Evolutionary conservation across 139 green algal genomes (phyloP).

Genomic region (Zygnema circumcarinatum): DNA sequence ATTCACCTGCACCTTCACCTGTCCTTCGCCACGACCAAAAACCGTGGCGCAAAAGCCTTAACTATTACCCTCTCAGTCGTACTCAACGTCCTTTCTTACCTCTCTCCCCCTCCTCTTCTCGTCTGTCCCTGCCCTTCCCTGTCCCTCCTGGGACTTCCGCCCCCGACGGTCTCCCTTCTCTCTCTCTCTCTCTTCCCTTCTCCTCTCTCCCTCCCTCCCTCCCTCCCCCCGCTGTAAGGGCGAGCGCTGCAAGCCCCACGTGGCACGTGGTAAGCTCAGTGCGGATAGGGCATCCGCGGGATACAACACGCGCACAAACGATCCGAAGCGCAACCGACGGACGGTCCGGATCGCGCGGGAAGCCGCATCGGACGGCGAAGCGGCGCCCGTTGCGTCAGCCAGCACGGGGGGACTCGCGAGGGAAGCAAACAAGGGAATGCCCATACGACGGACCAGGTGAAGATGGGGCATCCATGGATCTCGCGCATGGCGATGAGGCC

Average conservation of each 20-base stretch:
- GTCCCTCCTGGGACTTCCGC: background rate
- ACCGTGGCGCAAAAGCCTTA: background rate
- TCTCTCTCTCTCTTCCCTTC: background rate
- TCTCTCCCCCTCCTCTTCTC: background rate
- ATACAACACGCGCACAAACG: too few species aligned
- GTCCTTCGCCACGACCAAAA: background rate
- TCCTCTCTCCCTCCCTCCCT: background rate
- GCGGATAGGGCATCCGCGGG: background rate
- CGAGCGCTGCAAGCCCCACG: background rate
- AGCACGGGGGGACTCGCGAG: background rate
- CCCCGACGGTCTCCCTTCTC: background rate
- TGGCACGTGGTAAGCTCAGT: too few species aligned
- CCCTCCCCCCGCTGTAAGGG: background rate
- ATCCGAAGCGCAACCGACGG: too few species aligned
- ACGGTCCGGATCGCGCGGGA: too few species aligned
- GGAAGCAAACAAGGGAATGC: too few species aligned
- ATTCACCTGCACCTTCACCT: background rate
- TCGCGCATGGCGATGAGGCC: too few species aligned
- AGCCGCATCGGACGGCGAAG: too few species aligned
- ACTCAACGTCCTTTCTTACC: background rate
- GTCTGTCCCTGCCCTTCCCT: background rate
- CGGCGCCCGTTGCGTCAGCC: background rate
- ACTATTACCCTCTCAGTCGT: background rate
- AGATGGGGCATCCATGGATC: too few species aligned
- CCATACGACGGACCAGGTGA: too few species aligned